Base-by-base conservation (phyloP, 192 early-diverging fungal species). In the Chytriomyces sp. region DNA sequence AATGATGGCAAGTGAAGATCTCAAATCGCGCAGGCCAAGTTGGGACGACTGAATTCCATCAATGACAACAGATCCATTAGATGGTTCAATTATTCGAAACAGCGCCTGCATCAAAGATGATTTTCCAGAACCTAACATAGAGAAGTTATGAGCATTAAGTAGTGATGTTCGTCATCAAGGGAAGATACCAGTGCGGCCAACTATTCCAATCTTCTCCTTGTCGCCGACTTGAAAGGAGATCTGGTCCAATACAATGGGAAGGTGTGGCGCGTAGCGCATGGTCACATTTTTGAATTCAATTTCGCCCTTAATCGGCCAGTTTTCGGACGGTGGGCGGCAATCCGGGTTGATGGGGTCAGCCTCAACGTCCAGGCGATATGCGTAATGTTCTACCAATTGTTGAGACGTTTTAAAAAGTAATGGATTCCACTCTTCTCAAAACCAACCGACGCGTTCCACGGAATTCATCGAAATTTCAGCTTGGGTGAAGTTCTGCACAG, bases 1-100 rank as follows among this genome's bases (percentile, higher is more conserved):
- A 44, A 93, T 89, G 25, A 91, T 90, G 26, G 89, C 82, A 39
- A 95, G 69, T 12, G 79, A 75, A 6, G 76, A 75, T 5, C 93
- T 81, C 63, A 95, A 67, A 36, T 91, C 89, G 31, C 78, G 75
- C 40, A 93, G 70, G 26, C 89, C 88, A 37, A 94, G 63, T n/a
- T 81, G 75, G 0, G 87, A 88, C 19, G 88, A 85, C 31, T 92
- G 86, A 32, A 91, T 77, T 10, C 86, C 90, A 75, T 93, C 83
- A 2, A 77, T 38, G 37, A 94, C 84, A 12, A 63, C 49, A 7
- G 12, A 28, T 0, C 74, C 53, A 73, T 5, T 12, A 14, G 19
- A n/a, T 14, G 37, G 22, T 75, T 80, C 81, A 54, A 79, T 37
- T 55, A 78, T 82, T 40, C 78, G 58, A 53, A 77, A 83, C 8